Conservation (phyloP, 2,329 filamentous ascomycete species). For the Didymella segeticola region DNA sequence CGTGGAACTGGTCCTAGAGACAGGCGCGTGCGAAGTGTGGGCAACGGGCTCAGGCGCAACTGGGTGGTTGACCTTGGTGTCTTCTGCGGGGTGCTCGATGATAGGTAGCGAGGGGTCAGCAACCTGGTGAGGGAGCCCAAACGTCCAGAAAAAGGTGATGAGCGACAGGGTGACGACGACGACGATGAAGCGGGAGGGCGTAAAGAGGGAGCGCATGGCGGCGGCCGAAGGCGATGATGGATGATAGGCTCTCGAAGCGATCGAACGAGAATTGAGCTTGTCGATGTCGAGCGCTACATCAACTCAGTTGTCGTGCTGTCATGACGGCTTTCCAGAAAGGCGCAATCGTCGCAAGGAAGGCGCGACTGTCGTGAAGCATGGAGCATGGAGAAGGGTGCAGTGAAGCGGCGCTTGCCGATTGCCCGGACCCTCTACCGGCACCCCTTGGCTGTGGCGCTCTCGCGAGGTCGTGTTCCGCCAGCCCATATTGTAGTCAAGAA, state of each 20-base stretch:
- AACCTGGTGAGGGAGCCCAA: slow-evolving; percentile 32
- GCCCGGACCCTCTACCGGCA: not conserved
- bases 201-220: slow-evolving; percentile 39
- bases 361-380: slow-evolving; percentile 2
- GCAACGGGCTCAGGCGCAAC: slow-evolving; percentile 29
- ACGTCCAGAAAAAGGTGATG: slow-evolving; percentile 43
- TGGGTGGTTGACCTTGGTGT: slow-evolving; percentile 27
- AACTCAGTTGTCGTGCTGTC: not conserved
- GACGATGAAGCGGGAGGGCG: slow-evolving; percentile 41
- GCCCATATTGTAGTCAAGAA: not conserved
- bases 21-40: slow-evolving; percentile 16
- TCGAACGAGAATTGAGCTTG: not conserved
- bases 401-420: slow-evolving; percentile 7
- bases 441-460: slow-evolving; percentile 4
- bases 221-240: slow-evolving; percentile 10
- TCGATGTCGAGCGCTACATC: slow-evolving; percentile 8
- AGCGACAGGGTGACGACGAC: slow-evolving; percentile 35
- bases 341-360: not conserved
- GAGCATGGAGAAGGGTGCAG: not conserved
- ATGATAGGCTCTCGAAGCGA: not conserved
- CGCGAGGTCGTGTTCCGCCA: too few relatives aligned
- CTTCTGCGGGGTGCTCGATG: slow-evolving; percentile 32
- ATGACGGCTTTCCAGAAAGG: not conserved
- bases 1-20: not conserved
- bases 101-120: slow-evolving; percentile 29